A percentile compares a stretch with the other conserved stretches of the same genome.
Evolutionary conservation across 2,329 filamentous ascomycete genomes (phyloP).

Genomic region (Metarhizium sp.): DNA sequence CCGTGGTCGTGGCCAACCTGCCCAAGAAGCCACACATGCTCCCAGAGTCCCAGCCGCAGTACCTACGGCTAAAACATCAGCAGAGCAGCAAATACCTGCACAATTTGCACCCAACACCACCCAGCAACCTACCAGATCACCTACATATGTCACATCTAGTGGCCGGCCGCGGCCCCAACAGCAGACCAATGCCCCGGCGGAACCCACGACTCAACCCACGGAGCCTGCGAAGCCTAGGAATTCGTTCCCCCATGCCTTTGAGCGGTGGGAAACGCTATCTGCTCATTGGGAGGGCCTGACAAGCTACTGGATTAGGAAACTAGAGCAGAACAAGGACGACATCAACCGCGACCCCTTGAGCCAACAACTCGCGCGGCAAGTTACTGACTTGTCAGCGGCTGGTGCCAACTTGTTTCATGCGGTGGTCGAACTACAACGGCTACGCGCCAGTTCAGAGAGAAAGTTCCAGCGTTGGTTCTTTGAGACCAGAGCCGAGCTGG

Average conservation of each 20-base stretch:
- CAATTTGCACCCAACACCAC: background rate
- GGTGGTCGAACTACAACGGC: slow-evolving; percentile 86
- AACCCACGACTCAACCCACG: slow-evolving; percentile 11
- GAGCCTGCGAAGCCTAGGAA: slow-evolving; percentile 41
- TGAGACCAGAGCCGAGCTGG: slow-evolving; percentile 81
- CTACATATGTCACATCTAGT: slow-evolving; percentile 2
- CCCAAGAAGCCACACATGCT: slow-evolving; percentile 15
- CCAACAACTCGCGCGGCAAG: slow-evolving; percentile 83
- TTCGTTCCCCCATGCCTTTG: slow-evolving; percentile 91
- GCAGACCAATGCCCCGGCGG: slow-evolving; percentile 5
- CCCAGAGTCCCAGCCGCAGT: slow-evolving; percentile 6
- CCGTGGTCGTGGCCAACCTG: slow-evolving; percentile 18
- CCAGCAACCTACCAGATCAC: slow-evolving; percentile 2
- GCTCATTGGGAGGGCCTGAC: slow-evolving; percentile 98
- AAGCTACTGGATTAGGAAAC: slow-evolving; percentile 89
- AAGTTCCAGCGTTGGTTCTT: slow-evolving; percentile 99
- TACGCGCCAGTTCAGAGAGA: slow-evolving; percentile 88
- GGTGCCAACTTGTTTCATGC: slow-evolving; percentile 97
- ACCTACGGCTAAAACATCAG: slow-evolving; percentile 8
- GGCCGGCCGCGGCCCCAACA: slow-evolving; percentile 10
- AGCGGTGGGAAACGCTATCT: slow-evolving; percentile 93
- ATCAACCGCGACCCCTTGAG: slow-evolving; percentile 74
- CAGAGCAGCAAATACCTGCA: slow-evolving; percentile 9
- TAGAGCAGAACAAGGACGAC: slow-evolving; percentile 85
- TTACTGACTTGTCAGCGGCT: slow-evolving; percentile 93